A percentile compares a stretch with the other conserved stretches of the same genome.
Conservation (phyloP, 2,329 filamentous ascomycete species). For the Ophiostoma ulmi region DNA sequence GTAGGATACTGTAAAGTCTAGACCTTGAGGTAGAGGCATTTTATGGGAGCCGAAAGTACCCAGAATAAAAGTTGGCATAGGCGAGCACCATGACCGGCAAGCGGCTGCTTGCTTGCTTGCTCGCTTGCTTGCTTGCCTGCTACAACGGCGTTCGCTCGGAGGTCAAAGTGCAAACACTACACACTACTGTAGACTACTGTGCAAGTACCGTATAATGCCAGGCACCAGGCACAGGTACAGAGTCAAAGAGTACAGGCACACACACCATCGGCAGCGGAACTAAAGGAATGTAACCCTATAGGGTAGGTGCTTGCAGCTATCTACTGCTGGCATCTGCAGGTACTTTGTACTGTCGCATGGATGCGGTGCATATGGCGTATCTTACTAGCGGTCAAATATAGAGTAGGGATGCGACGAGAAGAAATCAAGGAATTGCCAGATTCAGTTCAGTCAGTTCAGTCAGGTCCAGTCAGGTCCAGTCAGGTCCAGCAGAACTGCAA, state of each 20-base stretch:
- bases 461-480: background rate
- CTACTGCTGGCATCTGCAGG: background rate
- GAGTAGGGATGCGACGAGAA: background rate
- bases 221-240: constrained; percentile 6
- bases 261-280: background rate
- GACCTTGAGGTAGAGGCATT: background rate
- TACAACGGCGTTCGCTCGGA: background rate
- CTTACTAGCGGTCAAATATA: too few relatives aligned
- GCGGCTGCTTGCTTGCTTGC: too few relatives aligned
- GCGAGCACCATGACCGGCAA: background rate
- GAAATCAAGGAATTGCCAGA: background rate
- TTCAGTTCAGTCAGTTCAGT: background rate
- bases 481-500: background rate
- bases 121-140: too few relatives aligned
- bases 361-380: too few relatives aligned
- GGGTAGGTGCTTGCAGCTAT: background rate
- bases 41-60: background rate
- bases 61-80: background rate
- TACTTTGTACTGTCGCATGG: background rate
- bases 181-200: background rate
- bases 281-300: background rate
- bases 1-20: background rate
- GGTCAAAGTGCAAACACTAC: background rate
- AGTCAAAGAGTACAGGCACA: background rate
- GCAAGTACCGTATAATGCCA: background rate